Percentiles rank a stretch among this genome's conserved stretches.
Conservation (phyloP, 192 early-diverging fungal species). For the Umbelopsis vinacea region DNA sequence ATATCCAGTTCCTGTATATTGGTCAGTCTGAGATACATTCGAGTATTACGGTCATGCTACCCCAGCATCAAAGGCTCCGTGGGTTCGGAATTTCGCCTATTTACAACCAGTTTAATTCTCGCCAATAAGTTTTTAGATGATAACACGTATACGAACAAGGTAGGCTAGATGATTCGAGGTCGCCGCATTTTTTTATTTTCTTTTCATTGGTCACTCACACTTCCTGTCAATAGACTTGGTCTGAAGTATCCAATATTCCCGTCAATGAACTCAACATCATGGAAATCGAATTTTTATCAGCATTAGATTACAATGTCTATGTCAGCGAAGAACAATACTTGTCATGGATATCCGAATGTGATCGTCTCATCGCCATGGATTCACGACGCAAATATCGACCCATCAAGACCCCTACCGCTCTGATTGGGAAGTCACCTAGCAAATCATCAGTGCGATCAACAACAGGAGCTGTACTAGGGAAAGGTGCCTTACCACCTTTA, state of each 20-base stretch:
- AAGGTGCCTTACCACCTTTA: constrained; percentile 18
- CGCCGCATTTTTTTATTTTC: constrained; percentile 2
- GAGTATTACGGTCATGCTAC: constrained; percentile 55
- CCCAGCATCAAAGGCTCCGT: constrained; percentile 60
- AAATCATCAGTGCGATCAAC: constrained; percentile 18
- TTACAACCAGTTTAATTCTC: constrained; percentile 79
- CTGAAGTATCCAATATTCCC: constrained; percentile 77
- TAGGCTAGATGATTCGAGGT: neutral
- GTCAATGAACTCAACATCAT: constrained; percentile 79
- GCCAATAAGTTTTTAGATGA: constrained; percentile 84
- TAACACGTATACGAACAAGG: constrained; percentile 82
- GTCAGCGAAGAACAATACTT: constrained; percentile 70
- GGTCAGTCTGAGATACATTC: constrained; percentile 61
- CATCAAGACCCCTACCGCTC: neutral
- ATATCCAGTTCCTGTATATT: constrained; percentile 61
- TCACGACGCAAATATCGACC: constrained; percentile 18
- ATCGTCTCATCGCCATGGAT: constrained; percentile 12
- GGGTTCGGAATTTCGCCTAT: constrained; percentile 80
- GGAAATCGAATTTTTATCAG: constrained; percentile 81
- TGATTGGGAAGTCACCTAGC: neutral
- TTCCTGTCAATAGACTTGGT: constrained; percentile 55
- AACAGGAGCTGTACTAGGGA: constrained; percentile 9
- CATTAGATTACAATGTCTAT: constrained; percentile 73
- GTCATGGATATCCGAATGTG: constrained; percentile 53
- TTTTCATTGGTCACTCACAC: neutral